phyloP scores from a whole-genome alignment of 23 red algal species.

The Gracilariopsis chorda region DNA sequence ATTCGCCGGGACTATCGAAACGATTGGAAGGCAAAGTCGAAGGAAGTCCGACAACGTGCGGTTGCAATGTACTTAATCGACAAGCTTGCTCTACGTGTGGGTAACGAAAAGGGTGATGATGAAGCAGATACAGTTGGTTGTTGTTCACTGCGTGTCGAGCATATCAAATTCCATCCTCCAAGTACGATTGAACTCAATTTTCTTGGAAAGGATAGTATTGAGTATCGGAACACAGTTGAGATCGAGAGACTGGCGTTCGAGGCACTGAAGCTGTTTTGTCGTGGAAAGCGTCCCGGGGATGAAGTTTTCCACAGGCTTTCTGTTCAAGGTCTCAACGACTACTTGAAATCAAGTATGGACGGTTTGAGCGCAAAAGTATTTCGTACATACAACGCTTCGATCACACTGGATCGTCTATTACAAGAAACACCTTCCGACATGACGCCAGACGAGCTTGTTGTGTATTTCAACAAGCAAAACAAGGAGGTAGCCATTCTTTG shows the following conservation, averaged over 20 bases:
- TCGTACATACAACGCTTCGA: slow-evolving; percentile 97
- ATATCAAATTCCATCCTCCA: slow-evolving; percentile 73
- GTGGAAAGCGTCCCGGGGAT: slow-evolving; percentile 48
- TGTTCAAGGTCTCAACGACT: slow-evolving; percentile 87
- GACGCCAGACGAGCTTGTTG: slow-evolving; percentile 49
- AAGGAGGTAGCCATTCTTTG: slow-evolving; percentile 96
- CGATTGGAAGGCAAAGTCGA: slow-evolving; percentile 54
- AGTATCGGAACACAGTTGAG: slow-evolving; percentile 85
- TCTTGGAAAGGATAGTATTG: slow-evolving; percentile 98
- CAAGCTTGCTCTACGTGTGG: slow-evolving; percentile 94
- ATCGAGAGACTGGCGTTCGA: slow-evolving; percentile 79
- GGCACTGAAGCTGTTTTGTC: slow-evolving; percentile 76
- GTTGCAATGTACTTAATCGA: slow-evolving; percentile 98
- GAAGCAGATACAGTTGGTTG: slow-evolving; percentile 99
- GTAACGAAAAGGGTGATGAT: slow-evolving; percentile 99
- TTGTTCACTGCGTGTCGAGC: slow-evolving; percentile 97
- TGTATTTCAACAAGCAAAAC: slow-evolving; percentile 99
- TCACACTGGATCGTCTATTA: slow-evolving; percentile 81
- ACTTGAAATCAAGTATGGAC: slow-evolving; percentile 92
- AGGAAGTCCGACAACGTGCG: slow-evolving; percentile 77
- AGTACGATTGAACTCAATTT: slow-evolving; percentile 87
- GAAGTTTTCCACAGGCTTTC: slow-evolving; percentile 88
- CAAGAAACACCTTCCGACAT: background rate
- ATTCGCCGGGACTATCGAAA: slow-evolving; percentile 85
- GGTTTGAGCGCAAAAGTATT: slow-evolving; percentile 98